These are phyloP conservation scores for Talaromyces piceae DNA, from an alignment of 2,329 filamentous ascomycete genomes.

Conservation along the genomic window DNA sequence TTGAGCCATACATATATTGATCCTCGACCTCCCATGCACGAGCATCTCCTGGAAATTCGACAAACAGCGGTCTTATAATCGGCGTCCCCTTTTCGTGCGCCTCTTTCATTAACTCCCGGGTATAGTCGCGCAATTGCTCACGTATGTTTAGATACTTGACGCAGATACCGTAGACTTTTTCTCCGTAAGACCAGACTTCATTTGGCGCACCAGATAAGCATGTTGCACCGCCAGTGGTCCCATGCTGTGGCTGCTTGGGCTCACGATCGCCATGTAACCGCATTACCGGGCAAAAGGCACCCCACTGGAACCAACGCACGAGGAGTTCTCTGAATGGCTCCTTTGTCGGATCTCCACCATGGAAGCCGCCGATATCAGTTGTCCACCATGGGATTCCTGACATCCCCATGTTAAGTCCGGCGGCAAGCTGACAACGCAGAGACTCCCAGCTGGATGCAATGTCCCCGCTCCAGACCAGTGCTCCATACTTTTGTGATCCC, in stretches of 20 bases:
- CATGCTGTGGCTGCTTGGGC: slow-evolving; percentile 45
- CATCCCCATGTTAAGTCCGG: slow-evolving; percentile 59
- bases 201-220: slow-evolving; percentile 47
- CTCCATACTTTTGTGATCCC: slow-evolving; percentile 56
- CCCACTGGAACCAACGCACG: slow-evolving; percentile 64
- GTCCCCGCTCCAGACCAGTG: slow-evolving; percentile 61
- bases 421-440: slow-evolving; percentile 53
- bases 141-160: slow-evolving; percentile 52
- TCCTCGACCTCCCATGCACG: slow-evolving; percentile 51
- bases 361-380: slow-evolving; percentile 64
- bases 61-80: slow-evolving; percentile 57
- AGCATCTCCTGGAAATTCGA: slow-evolving; percentile 53
- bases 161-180: slow-evolving; percentile 53
- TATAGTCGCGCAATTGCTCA: slow-evolving; percentile 53
- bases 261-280: slow-evolving; percentile 59
- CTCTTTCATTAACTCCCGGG: slow-evolving; percentile 50
- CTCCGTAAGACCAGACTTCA: slow-evolving; percentile 61
- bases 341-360: slow-evolving; percentile 54
- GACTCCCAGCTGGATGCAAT: slow-evolving; percentile 58
- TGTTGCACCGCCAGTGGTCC: slow-evolving; percentile 28
- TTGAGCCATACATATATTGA: slow-evolving; percentile 58
- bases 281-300: slow-evolving; percentile 60
- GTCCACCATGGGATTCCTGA: slow-evolving; percentile 62
- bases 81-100: slow-evolving; percentile 55
- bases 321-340: slow-evolving; percentile 55